Conservation (phyloP, 148 eudicot species). For the Chenopodium suecicum region DNA sequence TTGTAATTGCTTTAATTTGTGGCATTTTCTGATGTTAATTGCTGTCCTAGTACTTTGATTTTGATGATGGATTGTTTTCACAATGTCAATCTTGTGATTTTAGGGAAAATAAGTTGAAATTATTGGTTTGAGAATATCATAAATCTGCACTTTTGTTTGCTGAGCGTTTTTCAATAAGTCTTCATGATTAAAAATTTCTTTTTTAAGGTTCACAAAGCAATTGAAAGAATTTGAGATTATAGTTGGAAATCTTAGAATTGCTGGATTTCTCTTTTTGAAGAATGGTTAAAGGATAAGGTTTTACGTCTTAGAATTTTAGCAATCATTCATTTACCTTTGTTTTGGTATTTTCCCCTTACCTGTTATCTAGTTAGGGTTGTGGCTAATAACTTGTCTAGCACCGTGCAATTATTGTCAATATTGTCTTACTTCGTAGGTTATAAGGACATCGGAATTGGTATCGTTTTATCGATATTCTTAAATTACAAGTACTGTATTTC, state of each 20-base stretch:
- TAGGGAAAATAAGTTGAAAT: not conserved
- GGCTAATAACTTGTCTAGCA: not conserved
- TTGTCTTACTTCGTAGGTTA: not conserved
- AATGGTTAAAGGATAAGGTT: not conserved
- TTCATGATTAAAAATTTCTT: not conserved
- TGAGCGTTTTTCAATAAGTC: not conserved
- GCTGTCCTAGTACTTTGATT: not conserved
- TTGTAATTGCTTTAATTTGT: not conserved
- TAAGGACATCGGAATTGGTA: too few species aligned
- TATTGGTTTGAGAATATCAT: not conserved
- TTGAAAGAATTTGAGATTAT: not conserved
- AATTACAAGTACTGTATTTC: not conserved
- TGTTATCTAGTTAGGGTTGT: not conserved
- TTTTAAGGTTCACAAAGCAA: not conserved
- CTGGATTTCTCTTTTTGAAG: not conserved
- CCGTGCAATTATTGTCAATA: not conserved
- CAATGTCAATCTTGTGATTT: not conserved
- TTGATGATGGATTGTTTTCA: not conserved
- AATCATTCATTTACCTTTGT: not conserved
- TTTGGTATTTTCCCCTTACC: not conserved
- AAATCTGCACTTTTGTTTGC: not conserved
- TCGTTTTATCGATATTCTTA: too few species aligned
- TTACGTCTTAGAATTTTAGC: not conserved
- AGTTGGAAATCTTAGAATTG: not conserved
- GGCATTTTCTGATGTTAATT: not conserved